These are phyloP conservation scores for Alternaria angustiovoidea DNA, from an alignment of 2,329 filamentous ascomycete genomes.

Conservation along the genomic window DNA sequence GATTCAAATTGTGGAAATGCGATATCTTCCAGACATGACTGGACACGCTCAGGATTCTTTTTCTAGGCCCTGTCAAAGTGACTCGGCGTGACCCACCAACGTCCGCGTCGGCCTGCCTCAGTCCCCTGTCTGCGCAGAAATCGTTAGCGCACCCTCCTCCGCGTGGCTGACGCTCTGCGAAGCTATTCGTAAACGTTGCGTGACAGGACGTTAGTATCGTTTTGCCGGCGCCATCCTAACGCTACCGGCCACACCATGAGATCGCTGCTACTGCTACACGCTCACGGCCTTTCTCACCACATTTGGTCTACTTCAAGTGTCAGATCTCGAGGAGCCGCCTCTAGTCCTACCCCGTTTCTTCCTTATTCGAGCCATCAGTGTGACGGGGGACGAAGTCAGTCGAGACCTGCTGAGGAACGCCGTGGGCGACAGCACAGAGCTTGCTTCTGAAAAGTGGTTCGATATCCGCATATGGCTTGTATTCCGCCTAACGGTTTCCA, in stretches of 20 bases:
- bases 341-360: constrained; percentile 3
- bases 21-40: constrained; percentile 24
- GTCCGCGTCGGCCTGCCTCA: constrained; percentile 41
- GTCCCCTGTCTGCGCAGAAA: constrained; percentile 28
- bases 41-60: constrained; percentile 25
- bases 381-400: background rate
- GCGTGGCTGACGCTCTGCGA: constrained; percentile 27
- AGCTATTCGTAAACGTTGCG: constrained; percentile 32
- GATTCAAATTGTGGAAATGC: constrained; percentile 21
- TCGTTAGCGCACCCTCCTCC: constrained; percentile 30
- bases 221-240: constrained; percentile 23
- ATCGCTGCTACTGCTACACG: constrained; percentile 7
- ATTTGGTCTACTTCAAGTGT: constrained; percentile 13
- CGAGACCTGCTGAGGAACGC: constrained; percentile 25
- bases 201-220: constrained; percentile 29
- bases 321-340: constrained; percentile 10
- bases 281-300: constrained; percentile 13
- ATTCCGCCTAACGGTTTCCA: constrained; percentile 42
- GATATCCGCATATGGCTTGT: constrained; percentile 33
- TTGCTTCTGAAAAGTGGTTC: constrained; percentile 36
- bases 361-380: constrained; percentile 1
- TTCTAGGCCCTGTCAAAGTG: constrained; percentile 27
- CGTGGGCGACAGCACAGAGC: constrained; percentile 34
- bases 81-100: constrained; percentile 37
- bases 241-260: constrained; percentile 24